phyloP scores from a whole-genome alignment of 768 basidiomycete genomes.

The Rhodotorula graminis region DNA sequence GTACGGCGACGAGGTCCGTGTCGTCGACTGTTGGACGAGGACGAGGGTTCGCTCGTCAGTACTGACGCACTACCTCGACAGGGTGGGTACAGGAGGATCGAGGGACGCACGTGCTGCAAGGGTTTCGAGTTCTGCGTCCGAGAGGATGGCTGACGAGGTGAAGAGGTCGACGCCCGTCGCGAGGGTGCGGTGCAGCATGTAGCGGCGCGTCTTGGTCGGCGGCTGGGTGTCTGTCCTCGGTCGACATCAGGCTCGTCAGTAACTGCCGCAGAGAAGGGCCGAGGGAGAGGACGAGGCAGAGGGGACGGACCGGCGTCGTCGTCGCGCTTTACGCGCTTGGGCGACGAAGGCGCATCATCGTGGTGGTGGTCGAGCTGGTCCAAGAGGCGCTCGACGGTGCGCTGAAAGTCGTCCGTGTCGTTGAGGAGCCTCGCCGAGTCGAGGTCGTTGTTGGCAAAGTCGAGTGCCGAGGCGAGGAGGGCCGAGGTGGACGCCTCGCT shows the following conservation, averaged over 20 bases:
- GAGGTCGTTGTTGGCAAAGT: slow-evolving; percentile 1
- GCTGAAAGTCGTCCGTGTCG: slow-evolving; percentile 26
- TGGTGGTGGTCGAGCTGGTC: slow-evolving; percentile 20
- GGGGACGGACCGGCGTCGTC: background rate
- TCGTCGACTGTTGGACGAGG: slow-evolving; percentile 2
- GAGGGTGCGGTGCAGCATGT: slow-evolving; percentile 28
- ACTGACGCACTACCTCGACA: rapidly evolving
- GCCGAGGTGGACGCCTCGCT: slow-evolving; percentile 26
- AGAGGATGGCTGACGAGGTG: slow-evolving; percentile 20
- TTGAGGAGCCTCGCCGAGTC: slow-evolving; percentile 16
- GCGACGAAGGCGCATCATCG: no score
- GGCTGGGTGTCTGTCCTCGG: background rate
- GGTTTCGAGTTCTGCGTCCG: slow-evolving; percentile 11
- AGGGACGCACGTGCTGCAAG: background rate
- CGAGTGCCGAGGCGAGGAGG: slow-evolving; percentile 15
- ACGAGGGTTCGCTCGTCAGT: background rate
- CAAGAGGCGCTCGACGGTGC: background rate
- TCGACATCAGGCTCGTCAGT: background rate
- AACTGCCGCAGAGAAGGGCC: no score
- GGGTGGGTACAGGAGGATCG: no score
- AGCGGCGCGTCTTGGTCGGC: slow-evolving; percentile 1
- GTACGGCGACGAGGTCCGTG: slow-evolving; percentile 25
- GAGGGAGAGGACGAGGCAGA: no score
- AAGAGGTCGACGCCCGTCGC: slow-evolving; percentile 24
- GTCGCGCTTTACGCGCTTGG: slow-evolving; percentile 4